Conservation (phyloP, 192 early-diverging fungal genomes). For the Coemansia sp. region DNA sequence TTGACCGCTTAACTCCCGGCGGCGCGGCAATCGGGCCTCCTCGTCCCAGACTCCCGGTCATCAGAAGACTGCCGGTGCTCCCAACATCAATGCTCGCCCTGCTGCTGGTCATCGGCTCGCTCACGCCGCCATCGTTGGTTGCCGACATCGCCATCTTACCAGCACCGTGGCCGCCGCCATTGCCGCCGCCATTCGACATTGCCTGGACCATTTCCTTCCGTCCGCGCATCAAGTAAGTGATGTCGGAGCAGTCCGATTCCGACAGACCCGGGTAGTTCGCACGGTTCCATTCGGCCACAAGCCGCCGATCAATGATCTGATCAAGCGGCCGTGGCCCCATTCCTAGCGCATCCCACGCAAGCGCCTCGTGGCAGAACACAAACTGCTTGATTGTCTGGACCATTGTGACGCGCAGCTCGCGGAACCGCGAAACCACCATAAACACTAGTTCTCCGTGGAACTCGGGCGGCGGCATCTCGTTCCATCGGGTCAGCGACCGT, state of each 20-base stretch:
- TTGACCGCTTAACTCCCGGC: conserved; percentile 42
- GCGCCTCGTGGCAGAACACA: conserved; percentile 81
- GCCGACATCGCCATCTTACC: conserved; percentile 18
- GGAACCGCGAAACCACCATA: conserved; percentile 62
- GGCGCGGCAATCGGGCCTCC: conserved; percentile 2
- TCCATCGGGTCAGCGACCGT: conserved; percentile 33
- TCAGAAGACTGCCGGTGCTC: conserved; percentile 13
- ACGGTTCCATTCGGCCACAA: conserved; percentile 55
- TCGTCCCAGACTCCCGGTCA: background rate
- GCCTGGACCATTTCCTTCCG: conserved; percentile 48
- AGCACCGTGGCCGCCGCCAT: too few relatives aligned
- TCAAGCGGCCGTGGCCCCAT: conserved; percentile 42
- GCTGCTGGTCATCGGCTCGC: conserved; percentile 7
- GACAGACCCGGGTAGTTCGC: conserved; percentile 26
- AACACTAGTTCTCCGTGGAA: conserved; percentile 62
- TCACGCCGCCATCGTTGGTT: background rate
- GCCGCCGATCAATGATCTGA: conserved; percentile 42
- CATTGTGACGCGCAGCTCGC: conserved; percentile 77
- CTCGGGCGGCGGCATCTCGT: conserved; percentile 31
- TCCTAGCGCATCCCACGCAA: conserved; percentile 58
- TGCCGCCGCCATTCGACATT: conserved; percentile 23
- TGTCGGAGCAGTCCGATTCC: conserved; percentile 28
- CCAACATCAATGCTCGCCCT: conserved; percentile 46
- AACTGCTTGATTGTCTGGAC: conserved; percentile 85
- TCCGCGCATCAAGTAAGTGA: conserved; percentile 46